These are phyloP conservation scores for Cyberlindnera amylophila DNA, from an alignment of 805 yeast species.

Conservation along the genomic window DNA sequence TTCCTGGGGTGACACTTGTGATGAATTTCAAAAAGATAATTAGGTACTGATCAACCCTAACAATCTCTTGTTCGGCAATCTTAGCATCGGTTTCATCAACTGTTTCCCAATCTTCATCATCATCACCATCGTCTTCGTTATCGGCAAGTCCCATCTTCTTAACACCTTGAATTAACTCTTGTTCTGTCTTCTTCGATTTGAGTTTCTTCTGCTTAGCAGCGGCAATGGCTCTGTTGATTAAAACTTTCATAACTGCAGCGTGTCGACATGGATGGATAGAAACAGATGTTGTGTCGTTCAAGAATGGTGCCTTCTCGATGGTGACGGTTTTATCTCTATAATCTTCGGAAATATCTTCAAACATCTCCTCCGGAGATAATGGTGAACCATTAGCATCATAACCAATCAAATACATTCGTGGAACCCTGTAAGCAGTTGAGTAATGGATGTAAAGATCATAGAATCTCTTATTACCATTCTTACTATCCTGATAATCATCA, in stretches of 20 bases:
- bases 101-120: conserved; percentile 61
- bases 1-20: conserved; percentile 96
- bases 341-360: conserved; percentile 88
- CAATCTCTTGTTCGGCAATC: conserved; percentile 36
- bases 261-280: conserved; percentile 97
- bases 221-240: conserved; percentile 69
- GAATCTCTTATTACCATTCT: conserved; percentile 47
- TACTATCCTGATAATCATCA: conserved; percentile 31
- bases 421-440: conserved; percentile 93
- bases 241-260: conserved; percentile 87
- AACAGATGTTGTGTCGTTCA: conserved; percentile 65
- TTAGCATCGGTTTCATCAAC: conserved; percentile 33
- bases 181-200: conserved; percentile 20
- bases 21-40: conserved; percentile 89
- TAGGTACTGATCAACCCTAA: conserved; percentile 88
- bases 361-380: conserved; percentile 83
- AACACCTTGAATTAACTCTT: conserved; percentile 38
- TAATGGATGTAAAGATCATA: conserved; percentile 90
- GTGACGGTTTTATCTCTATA: conserved; percentile 96
- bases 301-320: conserved; percentile 87
- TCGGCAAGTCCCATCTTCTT: conserved; percentile 46
- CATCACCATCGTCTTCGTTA: conserved; percentile 29
- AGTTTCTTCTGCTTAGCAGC: conserved; percentile 36
- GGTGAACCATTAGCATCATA: conserved; percentile 83
- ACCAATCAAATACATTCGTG: conserved; percentile 89